A percentile compares a stretch with the other conserved stretches of the same genome.
Conservation (phyloP, 2,329 filamentous ascomycete species). For the Epichloe coenophiala region DNA sequence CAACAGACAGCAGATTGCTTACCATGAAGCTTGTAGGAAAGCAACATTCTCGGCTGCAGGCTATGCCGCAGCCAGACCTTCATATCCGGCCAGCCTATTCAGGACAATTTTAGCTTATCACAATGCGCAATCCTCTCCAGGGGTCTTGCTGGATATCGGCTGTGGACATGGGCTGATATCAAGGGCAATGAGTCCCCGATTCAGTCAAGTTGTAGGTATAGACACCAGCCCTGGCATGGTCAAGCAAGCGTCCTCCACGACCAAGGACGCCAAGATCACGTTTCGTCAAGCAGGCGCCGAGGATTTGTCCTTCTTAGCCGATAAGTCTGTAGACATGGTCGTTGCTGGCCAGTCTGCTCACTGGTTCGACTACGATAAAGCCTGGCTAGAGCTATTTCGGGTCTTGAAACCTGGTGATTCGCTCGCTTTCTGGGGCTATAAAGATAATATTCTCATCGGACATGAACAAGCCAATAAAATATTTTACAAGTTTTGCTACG, state of each 20-base stretch:
- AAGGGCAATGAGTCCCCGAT: conserved; percentile 38
- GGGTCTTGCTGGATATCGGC: conserved; percentile 42
- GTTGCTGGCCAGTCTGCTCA: conserved; percentile 46
- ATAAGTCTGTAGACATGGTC: conserved; percentile 36
- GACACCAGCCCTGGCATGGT: conserved; percentile 48
- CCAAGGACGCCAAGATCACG: conserved; percentile 28
- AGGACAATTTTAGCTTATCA: conserved; percentile 41
- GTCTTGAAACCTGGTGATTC: conserved; percentile 41
- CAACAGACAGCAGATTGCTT: not conserved
- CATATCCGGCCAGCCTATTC: conserved; percentile 42
- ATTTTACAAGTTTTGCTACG: conserved; percentile 43
- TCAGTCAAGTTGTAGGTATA: conserved; percentile 35
- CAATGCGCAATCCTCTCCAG: conserved; percentile 17
- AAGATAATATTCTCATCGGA: conserved; percentile 46
- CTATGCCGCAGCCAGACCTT: conserved; percentile 47
- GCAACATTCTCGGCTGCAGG: conserved; percentile 39
- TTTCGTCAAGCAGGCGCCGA: conserved; percentile 41
- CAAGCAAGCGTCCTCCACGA: conserved; percentile 30
- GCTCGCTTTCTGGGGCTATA: conserved; percentile 54
- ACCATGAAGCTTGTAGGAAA: conserved; percentile 26
- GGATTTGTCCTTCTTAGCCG: conserved; percentile 34
- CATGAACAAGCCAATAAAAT: conserved; percentile 37
- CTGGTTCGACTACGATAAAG: conserved; percentile 47
- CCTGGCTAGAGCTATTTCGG: conserved; percentile 41
- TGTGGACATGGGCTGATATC: conserved; percentile 48